Evolutionary conservation across 345 rosid genomes (phyloP).

Genomic region (Syzygium aqueum): DNA sequence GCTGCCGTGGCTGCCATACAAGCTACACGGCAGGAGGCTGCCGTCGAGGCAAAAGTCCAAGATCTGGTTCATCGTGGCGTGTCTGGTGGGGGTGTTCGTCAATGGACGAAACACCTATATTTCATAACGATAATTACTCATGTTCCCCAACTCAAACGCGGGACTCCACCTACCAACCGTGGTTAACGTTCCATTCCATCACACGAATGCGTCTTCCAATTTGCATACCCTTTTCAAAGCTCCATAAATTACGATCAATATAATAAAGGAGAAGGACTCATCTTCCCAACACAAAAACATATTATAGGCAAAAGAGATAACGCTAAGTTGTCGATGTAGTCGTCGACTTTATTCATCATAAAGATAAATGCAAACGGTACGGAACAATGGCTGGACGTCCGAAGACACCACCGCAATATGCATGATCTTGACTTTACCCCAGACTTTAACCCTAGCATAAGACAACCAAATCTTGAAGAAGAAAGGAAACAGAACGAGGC

Average conservation of each 20-base stretch:
- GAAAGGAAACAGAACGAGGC: neutral
- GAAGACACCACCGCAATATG: neutral
- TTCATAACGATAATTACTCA: rapidly evolving
- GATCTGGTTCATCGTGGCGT: neutral
- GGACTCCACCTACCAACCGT: neutral
- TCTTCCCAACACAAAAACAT: neutral
- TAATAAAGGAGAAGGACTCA: neutral
- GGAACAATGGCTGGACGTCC: neutral
- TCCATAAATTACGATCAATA: neutral
- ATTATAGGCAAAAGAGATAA: neutral
- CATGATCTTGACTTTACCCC: neutral
- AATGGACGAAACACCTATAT: neutral
- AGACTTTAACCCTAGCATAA: neutral
- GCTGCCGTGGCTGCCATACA: neutral
- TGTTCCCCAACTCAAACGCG: neutral
- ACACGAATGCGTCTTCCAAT: neutral
- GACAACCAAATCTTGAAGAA: neutral
- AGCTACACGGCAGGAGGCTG: neutral
- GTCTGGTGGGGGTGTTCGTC: neutral
- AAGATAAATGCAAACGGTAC: neutral
- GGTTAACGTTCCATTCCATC: neutral
- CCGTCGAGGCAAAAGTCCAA: neutral
- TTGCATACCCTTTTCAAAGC: neutral
- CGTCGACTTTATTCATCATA: neutral
- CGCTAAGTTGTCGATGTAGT: neutral